A percentile compares a stretch with the other conserved stretches of the same genome.
These are phyloP conservation scores for Ophiocordyceps unilateralis DNA, from an alignment of 2,329 filamentous ascomycete species.

Conservation along the genomic window DNA sequence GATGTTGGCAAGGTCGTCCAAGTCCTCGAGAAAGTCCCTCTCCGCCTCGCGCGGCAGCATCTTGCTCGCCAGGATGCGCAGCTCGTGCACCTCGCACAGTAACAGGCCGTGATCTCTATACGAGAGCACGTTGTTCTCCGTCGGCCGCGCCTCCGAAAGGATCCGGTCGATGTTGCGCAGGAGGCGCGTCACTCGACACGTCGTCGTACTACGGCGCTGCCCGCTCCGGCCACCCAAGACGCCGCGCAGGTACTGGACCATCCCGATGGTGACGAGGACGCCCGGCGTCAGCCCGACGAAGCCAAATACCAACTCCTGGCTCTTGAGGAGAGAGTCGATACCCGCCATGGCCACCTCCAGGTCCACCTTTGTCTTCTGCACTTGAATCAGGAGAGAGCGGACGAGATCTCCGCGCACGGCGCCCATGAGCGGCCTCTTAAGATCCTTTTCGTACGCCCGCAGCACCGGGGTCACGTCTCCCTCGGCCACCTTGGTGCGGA, in stretches of 20 bases:
- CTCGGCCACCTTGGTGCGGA: constrained; percentile 67
- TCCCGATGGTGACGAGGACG: constrained; percentile 67
- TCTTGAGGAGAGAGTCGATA: constrained; percentile 86
- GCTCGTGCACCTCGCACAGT: constrained; percentile 73
- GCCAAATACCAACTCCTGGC: constrained; percentile 94
- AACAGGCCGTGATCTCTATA: constrained; percentile 89
- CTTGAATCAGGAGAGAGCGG: constrained; percentile 80
- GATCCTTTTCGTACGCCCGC: constrained; percentile 76
- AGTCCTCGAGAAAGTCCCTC: constrained; percentile 75
- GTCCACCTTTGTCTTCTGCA: constrained; percentile 98
- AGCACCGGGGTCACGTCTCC: constrained; percentile 88
- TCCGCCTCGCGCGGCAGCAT: constrained; percentile 60
- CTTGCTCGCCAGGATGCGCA: constrained; percentile 42
- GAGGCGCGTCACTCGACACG: constrained; percentile 56
- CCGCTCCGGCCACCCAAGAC: constrained; percentile 56
- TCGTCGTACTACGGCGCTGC: constrained; percentile 43
- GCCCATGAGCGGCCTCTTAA: constrained; percentile 65
- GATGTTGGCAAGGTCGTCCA: constrained; percentile 72
- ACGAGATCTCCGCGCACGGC: constrained; percentile 76
- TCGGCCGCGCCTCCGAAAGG: constrained; percentile 49
- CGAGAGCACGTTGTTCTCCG: constrained; percentile 56
- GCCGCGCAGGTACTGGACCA: constrained; percentile 52
- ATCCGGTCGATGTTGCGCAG: constrained; percentile 80
- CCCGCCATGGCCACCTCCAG: constrained; percentile 91
- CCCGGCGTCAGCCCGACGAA: constrained; percentile 90